These are phyloP conservation scores for Lathyrus aphaca DNA, from an alignment of 306 rosid genomes.

Conservation along the genomic window DNA sequence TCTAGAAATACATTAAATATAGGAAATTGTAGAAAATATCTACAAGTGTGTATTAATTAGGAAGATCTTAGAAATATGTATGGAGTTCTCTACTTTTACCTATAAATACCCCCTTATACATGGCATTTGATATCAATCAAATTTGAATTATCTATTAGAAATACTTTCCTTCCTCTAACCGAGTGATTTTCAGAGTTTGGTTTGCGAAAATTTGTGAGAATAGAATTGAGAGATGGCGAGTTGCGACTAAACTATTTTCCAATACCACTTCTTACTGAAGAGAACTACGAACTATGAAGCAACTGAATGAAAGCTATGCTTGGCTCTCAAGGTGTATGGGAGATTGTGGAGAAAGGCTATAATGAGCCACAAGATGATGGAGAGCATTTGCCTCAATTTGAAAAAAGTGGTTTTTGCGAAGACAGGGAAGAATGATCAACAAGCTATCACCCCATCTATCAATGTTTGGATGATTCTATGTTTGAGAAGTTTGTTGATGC, in stretches of 20 bases:
- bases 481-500: background rate
- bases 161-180: background rate
- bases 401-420: background rate
- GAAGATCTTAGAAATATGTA: background rate
- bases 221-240: background rate
- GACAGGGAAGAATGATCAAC: background rate
- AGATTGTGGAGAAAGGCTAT: background rate
- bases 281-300: background rate
- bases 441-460: background rate
- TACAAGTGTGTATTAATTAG: background rate
- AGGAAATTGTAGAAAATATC: background rate
- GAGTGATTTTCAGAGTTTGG: background rate
- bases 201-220: background rate
- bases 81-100: background rate
- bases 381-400: background rate
- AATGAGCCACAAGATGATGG: background rate
- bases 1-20: background rate
- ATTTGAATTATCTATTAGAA: background rate
- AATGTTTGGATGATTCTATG: background rate
- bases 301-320: background rate
- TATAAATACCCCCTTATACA: background rate
- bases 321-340: background rate
- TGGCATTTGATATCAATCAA: background rate
- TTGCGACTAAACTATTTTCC: background rate
- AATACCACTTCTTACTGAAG: background rate